Conservation (phyloP, 192 early-diverging fungal genomes). For the Entomortierella chlamydospora region DNA sequence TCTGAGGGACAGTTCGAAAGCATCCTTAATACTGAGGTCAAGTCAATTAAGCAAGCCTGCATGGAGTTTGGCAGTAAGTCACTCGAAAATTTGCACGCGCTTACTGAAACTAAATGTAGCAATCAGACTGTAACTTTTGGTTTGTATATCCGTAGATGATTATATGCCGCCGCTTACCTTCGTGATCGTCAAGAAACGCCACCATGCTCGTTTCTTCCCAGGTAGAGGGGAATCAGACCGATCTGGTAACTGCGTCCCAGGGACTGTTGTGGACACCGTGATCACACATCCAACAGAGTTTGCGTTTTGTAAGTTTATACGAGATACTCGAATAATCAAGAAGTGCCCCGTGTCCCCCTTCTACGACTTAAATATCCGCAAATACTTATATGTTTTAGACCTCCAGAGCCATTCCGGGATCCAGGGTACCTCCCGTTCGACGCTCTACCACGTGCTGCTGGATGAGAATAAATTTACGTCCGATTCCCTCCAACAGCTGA, state of each 20-base stretch:
- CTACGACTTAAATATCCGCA: not conserved
- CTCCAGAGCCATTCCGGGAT: slow-evolving; percentile 92
- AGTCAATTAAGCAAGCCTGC: slow-evolving; percentile 56
- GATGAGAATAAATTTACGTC: slow-evolving; percentile 88
- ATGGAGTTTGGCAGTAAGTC: slow-evolving; percentile 21
- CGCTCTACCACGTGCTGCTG: slow-evolving; percentile 90
- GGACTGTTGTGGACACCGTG: slow-evolving; percentile 78
- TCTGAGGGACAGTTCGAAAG: slow-evolving; percentile 83
- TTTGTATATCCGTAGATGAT: slow-evolving; percentile 44
- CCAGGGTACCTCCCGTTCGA: slow-evolving; percentile 93
- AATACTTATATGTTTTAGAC: slow-evolving; percentile 31
- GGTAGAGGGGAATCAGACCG: slow-evolving; percentile 67
- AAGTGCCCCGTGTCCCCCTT: not conserved
- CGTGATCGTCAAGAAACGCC: slow-evolving; percentile 86
- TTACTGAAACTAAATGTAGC: too few relatives aligned
- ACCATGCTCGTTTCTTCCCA: slow-evolving; percentile 88
- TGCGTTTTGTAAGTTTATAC: slow-evolving; percentile 73
- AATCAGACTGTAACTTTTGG: too few relatives aligned
- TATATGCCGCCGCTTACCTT: slow-evolving; percentile 87
- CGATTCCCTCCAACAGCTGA: slow-evolving; percentile 88
- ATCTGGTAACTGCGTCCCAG: slow-evolving; percentile 83
- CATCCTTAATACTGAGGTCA: slow-evolving; percentile 61
- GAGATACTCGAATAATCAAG: not conserved
- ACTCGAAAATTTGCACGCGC: too few relatives aligned
- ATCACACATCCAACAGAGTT: slow-evolving; percentile 82